A percentile compares a stretch with the other conserved stretches of the same genome.
Conservation (phyloP, 495 filamentous ascomycete species). For the Physcia stellaris region DNA sequence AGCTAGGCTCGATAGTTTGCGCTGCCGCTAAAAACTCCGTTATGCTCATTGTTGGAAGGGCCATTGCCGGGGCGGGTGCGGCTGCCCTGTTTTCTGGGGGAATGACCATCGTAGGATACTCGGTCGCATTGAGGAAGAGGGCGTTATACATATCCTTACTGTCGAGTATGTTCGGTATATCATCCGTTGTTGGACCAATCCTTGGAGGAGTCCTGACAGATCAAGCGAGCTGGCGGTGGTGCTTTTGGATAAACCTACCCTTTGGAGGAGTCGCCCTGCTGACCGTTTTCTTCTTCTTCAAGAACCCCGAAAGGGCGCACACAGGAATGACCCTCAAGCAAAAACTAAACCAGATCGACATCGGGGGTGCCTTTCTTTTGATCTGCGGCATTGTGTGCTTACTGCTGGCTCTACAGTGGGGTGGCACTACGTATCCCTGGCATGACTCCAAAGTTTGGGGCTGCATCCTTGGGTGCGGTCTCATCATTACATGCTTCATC, state of each 20-base stretch:
- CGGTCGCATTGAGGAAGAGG: conserved; percentile 27
- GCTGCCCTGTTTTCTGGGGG: conserved; percentile 15
- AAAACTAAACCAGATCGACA: conserved; percentile 31
- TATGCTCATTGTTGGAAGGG: conserved; percentile 20
- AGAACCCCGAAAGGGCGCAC: conserved; percentile 33
- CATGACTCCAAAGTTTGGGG: conserved; percentile 23
- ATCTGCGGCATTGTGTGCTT: conserved; percentile 37
- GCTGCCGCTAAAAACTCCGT: conserved; percentile 9
- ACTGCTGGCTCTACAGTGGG: conserved; percentile 48
- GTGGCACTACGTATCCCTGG: conserved; percentile 38
- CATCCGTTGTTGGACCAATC: conserved; percentile 35
- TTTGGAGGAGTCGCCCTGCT: conserved; percentile 48
- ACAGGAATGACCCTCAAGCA: conserved; percentile 13
- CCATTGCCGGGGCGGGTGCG: conserved; percentile 17
- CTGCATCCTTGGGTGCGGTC: conserved; percentile 29
- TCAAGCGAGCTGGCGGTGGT: conserved; percentile 42
- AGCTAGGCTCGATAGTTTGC: conserved; percentile 35
- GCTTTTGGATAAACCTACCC: conserved; percentile 48
- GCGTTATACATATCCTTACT: conserved; percentile 27
- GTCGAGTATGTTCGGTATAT: conserved; percentile 8
- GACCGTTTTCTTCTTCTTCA: conserved; percentile 41
- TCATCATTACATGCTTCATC: conserved; percentile 35
- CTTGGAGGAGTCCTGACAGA: conserved; percentile 41
- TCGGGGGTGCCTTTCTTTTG: conserved; percentile 37
- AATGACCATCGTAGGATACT: conserved; percentile 26